Percentiles rank a stretch among this genome's conserved stretches.
Evolutionary conservation across 306 rosid genomes (phyloP).

Genomic region (Acacia crassicarpa): DNA sequence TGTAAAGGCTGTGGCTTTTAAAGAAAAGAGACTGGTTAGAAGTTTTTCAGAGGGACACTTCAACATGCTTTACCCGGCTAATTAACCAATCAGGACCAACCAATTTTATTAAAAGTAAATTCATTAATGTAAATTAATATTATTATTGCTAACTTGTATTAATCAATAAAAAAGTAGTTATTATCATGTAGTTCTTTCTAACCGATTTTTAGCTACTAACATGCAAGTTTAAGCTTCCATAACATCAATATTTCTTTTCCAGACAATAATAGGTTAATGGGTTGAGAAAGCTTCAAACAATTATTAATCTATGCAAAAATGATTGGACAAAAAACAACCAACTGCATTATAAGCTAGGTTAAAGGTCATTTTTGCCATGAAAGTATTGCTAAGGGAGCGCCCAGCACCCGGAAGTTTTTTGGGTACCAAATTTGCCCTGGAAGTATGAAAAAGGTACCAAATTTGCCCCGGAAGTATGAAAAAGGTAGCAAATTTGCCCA

Average conservation of each 20-base stretch:
- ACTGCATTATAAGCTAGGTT: background rate
- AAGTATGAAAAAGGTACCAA: too few relatives aligned
- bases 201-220: constrained; percentile 12
- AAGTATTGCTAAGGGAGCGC: too few relatives aligned
- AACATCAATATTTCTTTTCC: background rate
- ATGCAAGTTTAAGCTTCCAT: constrained; percentile 5
- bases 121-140: background rate
- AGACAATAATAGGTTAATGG: background rate
- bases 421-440: too few relatives aligned
- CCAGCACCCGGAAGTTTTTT: too few relatives aligned
- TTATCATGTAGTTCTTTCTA: constrained; percentile 11
- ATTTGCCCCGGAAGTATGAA: too few relatives aligned
- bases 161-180: background rate
- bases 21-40: background rate
- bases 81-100: background rate
- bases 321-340: background rate
- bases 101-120: background rate
- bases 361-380: too few relatives aligned
- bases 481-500: too few relatives aligned
- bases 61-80: background rate
- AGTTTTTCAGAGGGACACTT: background rate
- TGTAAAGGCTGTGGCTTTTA: constrained; percentile 4
- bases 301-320: background rate
- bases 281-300: background rate
- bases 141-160: background rate